Conservation (phyloP, 2,329 filamentous ascomycete genomes). For the Talaromyces marneffei region DNA sequence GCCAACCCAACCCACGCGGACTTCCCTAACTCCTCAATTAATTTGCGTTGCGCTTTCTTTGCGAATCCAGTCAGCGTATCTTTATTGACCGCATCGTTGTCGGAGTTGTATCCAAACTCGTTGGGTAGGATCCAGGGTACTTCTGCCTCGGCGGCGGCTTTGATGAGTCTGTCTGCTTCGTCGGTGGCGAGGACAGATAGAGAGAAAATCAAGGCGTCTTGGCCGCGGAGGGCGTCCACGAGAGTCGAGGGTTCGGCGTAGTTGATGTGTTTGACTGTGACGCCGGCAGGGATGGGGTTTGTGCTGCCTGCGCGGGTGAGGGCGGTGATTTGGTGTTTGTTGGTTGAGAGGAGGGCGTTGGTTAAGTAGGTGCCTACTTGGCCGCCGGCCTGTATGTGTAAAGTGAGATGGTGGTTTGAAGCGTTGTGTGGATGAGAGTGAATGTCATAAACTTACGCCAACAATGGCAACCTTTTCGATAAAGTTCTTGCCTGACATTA, state of each 20-base stretch:
- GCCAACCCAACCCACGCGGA: constrained; percentile 40
- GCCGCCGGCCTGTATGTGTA: constrained; percentile 28
- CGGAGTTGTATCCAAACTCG: constrained; percentile 31
- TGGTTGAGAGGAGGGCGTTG: constrained; percentile 1
- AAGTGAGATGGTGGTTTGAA: neutral
- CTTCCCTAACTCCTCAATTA: constrained; percentile 38
- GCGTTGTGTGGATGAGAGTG: too few species aligned
- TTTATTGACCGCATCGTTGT: constrained; percentile 29
- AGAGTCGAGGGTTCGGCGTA: constrained; percentile 33
- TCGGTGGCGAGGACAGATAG: constrained; percentile 41
- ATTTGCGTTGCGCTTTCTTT: constrained; percentile 18
- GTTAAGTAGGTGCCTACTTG: constrained; percentile 27
- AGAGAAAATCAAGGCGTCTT: constrained; percentile 56
- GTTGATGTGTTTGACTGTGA: neutral
- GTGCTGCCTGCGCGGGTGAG: constrained; percentile 4
- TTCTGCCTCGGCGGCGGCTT: constrained; percentile 51
- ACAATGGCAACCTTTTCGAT: constrained; percentile 37
- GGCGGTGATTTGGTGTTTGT: constrained; percentile 6
- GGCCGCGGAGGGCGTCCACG: constrained; percentile 46
- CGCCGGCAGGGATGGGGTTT: constrained; percentile 3
- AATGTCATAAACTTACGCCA: constrained; percentile 25
- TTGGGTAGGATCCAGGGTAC: constrained; percentile 55
- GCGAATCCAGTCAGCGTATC: constrained; percentile 33
- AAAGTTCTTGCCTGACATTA: constrained; percentile 20
- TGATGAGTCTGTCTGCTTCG: constrained; percentile 43